Conservation (phyloP, 768 basidiomycete genomes). For the Macrolepiota dolichaula region DNA sequence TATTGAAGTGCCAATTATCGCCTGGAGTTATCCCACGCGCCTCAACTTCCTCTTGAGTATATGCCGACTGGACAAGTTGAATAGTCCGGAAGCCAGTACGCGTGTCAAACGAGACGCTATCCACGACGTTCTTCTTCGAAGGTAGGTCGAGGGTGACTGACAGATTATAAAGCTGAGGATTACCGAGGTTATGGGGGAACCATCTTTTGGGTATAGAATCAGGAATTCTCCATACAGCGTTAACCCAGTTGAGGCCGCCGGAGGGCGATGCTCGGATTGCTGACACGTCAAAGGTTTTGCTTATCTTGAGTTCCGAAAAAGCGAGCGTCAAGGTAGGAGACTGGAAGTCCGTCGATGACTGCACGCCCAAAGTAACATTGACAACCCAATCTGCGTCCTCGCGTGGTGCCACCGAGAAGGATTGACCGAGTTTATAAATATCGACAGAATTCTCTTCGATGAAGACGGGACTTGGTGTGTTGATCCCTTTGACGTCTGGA, state of each 20-base stretch:
- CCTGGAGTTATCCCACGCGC: constrained; percentile 52
- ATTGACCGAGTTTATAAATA: constrained; percentile 51
- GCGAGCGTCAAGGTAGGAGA: constrained; percentile 37
- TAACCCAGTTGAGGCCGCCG: constrained; percentile 33
- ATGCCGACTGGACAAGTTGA: constrained; percentile 45
- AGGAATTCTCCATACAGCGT: constrained; percentile 41
- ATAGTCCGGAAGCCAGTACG: constrained; percentile 61
- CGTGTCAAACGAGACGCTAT: constrained; percentile 33
- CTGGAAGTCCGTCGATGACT: constrained; percentile 33
- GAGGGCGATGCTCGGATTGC: constrained; percentile 19
- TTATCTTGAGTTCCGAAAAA: constrained; percentile 41
- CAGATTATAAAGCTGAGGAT: constrained; percentile 52
- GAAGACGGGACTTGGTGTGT: constrained; percentile 29
- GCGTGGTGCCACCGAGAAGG: constrained; percentile 38
- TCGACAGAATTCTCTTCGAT: constrained; percentile 53
- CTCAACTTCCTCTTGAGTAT: constrained; percentile 39
- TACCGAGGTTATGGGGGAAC: constrained; percentile 55
- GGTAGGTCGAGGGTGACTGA: constrained; percentile 34
- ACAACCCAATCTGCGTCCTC: constrained; percentile 52
- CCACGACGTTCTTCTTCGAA: constrained; percentile 10
- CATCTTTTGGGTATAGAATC: constrained; percentile 45
- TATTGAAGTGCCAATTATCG: constrained; percentile 58
- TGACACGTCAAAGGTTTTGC: constrained; percentile 32
- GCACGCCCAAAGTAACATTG: constrained; percentile 49
- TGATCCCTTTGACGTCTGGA: constrained; percentile 15